Base-by-base conservation (phyloP, 2,329 filamentous ascomycete genomes). In the Botrytis squamosa region DNA sequence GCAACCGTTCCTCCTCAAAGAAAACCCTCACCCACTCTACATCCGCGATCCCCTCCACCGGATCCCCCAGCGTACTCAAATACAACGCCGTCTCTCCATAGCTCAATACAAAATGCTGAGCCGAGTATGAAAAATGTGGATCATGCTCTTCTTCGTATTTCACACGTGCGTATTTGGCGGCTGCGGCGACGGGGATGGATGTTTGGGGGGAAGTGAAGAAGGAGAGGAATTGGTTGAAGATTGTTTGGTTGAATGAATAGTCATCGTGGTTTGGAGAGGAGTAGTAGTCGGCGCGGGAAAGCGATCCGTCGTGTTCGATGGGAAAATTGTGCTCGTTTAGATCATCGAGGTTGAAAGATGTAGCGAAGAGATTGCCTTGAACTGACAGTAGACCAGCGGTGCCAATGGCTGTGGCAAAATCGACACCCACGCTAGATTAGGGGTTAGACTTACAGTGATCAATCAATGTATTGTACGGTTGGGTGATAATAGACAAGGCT, bases 221-320 rank as follows among this genome's bases (percentile, higher is more conserved):
- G 10, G 65, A 29, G 46, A 68, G 25, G 36, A 68, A 36, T 55
- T 68, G 65, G 9, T 55, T 14, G 14, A 68, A 68, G 25, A 68
- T 40, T 29, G 65, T 68, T 68, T 68, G 46, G 16, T 33, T 68
- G 22, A 55, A 68, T 9, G 65, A 68, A 55, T 68, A 42, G 3
- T 40, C 38, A 8, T 68, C 46, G 25, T 55, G 46, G 36, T 18
- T 33, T 57, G 25, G 25, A 42, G 36, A 55, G 38, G 81, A 78
- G 72, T 77, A 80, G 63, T 77, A 78, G 72, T 84, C 82, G 16
- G 78, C 75, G 46, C 82, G 78, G 29, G 78, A 80, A 52, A 83
- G 74, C 40, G 79, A 80, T 12, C 78, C 81, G 72, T 83, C 82
- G 76, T 83, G 82, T 76, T 83, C 82, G 72, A 82, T 82, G 22